A percentile compares a stretch with the other conserved stretches of the same genome.
Conservation (phyloP, 2,329 filamentous ascomycete genomes). For the Colletotrichum sansevieriae region DNA sequence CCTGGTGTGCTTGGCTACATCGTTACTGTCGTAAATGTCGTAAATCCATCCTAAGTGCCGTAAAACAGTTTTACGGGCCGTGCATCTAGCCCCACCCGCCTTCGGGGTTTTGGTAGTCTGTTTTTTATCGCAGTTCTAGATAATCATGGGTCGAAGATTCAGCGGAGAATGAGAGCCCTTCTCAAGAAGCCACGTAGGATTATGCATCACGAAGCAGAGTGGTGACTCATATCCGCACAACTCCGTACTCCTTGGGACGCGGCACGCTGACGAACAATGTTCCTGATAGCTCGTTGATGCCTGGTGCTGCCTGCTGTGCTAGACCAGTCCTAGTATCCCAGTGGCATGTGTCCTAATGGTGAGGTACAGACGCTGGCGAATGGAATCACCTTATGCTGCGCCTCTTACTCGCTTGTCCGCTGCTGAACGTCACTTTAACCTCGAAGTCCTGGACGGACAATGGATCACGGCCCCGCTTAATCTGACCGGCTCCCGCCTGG, state of each 20-base stretch:
- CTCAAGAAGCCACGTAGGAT: no score
- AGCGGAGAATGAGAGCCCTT: no score
- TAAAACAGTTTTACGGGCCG: slow-evolving; percentile 8
- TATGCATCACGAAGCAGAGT: no score
- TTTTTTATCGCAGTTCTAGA: no score
- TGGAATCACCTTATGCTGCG: not conserved
- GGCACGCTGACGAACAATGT: not conserved
- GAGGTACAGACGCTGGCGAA: not conserved
- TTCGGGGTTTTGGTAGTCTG: no score
- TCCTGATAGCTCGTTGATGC: not conserved
- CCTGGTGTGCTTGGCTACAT: not conserved
- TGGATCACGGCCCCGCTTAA: slow-evolving; percentile 8
- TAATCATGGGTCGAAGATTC: no score
- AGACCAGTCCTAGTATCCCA: not conserved
- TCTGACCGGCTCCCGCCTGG: slow-evolving; percentile 16
- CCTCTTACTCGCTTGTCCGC: not conserved
- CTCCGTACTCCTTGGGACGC: not conserved
- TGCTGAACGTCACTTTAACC: not conserved
- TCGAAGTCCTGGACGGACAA: not conserved
- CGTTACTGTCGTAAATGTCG: not conserved
- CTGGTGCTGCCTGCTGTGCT: slow-evolving; percentile 16
- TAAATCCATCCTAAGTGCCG: not conserved
- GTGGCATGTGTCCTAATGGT: not conserved
- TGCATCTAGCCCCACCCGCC: not conserved
- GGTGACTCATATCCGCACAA: no score